Percentiles rank a stretch among this genome's conserved stretches.
These are phyloP conservation scores for Cucumis cinereus DNA, from an alignment of 306 rosid genomes.

Conservation along the genomic window DNA sequence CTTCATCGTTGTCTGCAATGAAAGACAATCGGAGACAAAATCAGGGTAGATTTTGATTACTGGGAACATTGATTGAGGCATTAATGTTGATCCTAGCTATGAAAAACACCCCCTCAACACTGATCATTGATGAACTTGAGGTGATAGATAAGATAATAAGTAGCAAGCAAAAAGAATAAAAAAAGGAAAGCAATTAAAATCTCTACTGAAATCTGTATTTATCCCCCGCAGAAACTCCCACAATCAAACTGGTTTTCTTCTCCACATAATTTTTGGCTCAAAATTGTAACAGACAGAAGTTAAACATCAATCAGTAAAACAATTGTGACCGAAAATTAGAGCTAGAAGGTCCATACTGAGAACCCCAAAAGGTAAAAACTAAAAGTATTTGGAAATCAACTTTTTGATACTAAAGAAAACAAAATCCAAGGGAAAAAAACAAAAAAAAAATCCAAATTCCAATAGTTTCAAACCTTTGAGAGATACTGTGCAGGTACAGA, in stretches of 20 bases:
- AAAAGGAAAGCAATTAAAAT: background rate
- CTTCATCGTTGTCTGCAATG: constrained; percentile 46
- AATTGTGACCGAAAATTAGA: background rate
- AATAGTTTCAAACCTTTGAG: constrained; percentile 39
- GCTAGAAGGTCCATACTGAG: background rate
- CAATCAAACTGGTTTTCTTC: background rate
- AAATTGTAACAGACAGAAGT: background rate
- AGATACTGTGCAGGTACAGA: constrained; percentile 46
- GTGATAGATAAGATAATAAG: background rate
- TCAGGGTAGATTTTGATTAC: background rate
- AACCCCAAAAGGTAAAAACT: background rate
- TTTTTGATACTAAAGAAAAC: background rate
- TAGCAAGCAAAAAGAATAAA: background rate
- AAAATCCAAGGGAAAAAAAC: background rate
- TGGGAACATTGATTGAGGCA: background rate
- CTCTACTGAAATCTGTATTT: background rate
- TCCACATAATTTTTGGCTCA: background rate
- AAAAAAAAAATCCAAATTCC: background rate
- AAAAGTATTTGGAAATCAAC: background rate
- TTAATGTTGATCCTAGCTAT: background rate
- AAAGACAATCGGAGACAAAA: background rate
- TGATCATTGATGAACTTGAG: background rate
- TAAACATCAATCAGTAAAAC: background rate
- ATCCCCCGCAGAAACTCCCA: background rate
- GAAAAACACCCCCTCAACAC: background rate